Conservation (phyloP, 805 yeast species). For the Suhomyces faveliae region DNA sequence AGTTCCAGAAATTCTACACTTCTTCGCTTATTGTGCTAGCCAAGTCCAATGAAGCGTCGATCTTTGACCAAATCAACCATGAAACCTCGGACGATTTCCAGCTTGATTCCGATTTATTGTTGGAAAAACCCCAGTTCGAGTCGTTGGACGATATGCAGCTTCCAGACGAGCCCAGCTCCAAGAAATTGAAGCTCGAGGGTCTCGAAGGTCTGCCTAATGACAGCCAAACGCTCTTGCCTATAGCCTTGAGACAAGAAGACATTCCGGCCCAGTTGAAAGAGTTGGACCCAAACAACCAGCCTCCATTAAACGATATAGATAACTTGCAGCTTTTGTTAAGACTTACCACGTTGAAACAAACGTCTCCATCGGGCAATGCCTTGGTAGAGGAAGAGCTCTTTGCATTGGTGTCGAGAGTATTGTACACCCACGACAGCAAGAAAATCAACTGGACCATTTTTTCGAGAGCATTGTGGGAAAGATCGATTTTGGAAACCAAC, state of each 20-base stretch:
- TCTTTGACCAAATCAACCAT: conserved; percentile 19
- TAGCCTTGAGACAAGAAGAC: conserved; percentile 58
- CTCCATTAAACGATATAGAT: conserved; percentile 68
- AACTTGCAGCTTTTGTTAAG: conserved; percentile 71
- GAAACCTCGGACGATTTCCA: conserved; percentile 54
- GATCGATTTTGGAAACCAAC: conserved; percentile 78
- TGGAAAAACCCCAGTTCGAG: conserved; percentile 75
- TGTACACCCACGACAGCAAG: conserved; percentile 46
- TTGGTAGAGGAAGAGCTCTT: conserved; percentile 80
- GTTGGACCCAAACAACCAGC: conserved; percentile 82
- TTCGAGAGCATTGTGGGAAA: conserved; percentile 83
- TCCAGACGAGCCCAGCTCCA: conserved; percentile 33
- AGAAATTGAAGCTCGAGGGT: conserved; percentile 40
- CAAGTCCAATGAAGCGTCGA: conserved; percentile 36
- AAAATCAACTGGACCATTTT: conserved; percentile 71
- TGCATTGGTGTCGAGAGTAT: conserved; percentile 71
- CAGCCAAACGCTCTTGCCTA: conserved; percentile 53
- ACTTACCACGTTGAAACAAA: conserved; percentile 58
- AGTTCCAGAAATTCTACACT: conserved; percentile 69
- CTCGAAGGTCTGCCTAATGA: conserved; percentile 17
- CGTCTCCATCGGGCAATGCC: conserved; percentile 68
- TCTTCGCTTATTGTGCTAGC: conserved; percentile 80
- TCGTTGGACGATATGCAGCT: conserved; percentile 49
- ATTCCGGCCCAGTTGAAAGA: conserved; percentile 54
- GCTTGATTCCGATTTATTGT: conserved; percentile 70